These are phyloP conservation scores for Casuarina equisetifolia DNA, from an alignment of 306 rosid species.

Conservation along the genomic window DNA sequence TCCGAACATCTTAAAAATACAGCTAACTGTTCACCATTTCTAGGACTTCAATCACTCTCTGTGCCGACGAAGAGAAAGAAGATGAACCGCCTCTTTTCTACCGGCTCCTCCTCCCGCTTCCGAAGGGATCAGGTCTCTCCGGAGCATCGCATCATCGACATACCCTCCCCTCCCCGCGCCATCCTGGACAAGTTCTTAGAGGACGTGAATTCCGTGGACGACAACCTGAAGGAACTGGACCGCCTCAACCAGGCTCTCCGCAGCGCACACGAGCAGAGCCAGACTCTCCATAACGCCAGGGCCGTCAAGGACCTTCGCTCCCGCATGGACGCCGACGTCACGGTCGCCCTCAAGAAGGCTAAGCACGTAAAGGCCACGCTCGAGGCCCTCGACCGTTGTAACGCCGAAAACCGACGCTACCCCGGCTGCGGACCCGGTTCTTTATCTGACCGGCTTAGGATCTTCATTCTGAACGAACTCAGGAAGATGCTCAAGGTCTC, in stretches of 20 bases:
- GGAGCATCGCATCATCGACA: constrained; percentile 50
- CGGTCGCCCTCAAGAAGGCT: constrained; percentile 75
- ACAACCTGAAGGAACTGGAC: constrained; percentile 75
- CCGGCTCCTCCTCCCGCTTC: constrained; percentile 74
- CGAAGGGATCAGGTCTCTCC: constrained; percentile 57
- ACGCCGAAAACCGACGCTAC: constrained; percentile 76
- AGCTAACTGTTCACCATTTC: no score
- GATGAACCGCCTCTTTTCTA: constrained; percentile 70
- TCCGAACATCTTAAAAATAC: no score
- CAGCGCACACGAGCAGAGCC: constrained; percentile 66
- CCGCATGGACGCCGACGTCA: constrained; percentile 80
- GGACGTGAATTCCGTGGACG: constrained; percentile 73
- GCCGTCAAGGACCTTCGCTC: constrained; percentile 75
- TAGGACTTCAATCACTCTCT: not conserved
- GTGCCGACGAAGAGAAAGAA: not conserved
- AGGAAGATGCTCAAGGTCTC: constrained; percentile 83
- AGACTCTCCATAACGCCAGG: constrained; percentile 76
- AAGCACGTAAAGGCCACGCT: constrained; percentile 72
- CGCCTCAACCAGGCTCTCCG: constrained; percentile 43
- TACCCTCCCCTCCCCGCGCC: constrained; percentile 41
- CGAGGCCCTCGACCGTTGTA: constrained; percentile 75
- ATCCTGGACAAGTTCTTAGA: constrained; percentile 76
- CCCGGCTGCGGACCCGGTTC: constrained; percentile 91
- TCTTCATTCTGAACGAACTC: constrained; percentile 74
- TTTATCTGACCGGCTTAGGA: constrained; percentile 81